Conservation (phyloP, 306 rosid species). For the Prunus mongolica region DNA sequence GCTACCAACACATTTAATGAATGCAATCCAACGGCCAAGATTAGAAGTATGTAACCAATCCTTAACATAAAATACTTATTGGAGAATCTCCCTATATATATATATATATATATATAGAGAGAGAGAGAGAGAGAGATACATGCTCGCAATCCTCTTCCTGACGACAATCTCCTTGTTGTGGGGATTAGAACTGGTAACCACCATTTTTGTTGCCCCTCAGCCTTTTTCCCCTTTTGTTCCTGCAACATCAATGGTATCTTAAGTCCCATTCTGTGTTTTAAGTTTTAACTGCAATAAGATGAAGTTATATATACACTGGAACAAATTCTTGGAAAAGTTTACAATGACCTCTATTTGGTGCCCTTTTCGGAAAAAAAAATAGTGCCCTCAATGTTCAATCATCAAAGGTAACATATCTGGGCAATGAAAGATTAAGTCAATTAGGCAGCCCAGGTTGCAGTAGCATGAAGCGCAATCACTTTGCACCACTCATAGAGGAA, state of each 20-base stretch:
- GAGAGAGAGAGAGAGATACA: conserved; percentile 41
- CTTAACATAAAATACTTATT: too few species aligned
- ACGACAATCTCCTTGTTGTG: conserved; percentile 60
- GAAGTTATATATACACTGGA: background rate
- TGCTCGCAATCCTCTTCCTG: conserved; percentile 82
- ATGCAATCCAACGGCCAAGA: too few species aligned
- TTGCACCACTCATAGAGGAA: background rate
- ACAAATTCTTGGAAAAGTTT: background rate
- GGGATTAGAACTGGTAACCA: conserved; percentile 55
- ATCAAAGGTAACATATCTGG: background rate
- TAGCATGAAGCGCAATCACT: background rate
- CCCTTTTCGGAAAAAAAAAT: background rate
- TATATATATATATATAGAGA: background rate
- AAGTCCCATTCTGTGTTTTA: background rate
- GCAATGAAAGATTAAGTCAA: background rate
- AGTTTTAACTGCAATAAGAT: background rate
- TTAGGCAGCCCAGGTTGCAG: background rate
- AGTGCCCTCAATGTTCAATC: background rate
- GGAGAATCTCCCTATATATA: too few species aligned
- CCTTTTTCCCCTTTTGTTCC: background rate
- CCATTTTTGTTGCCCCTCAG: conserved; percentile 35
- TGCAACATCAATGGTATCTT: conserved; percentile 10
- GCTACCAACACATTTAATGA: too few species aligned
- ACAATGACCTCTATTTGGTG: background rate
- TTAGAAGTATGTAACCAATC: too few species aligned